Evolutionary conservation across 1,284 basidiomycete species (phyloP), one percentile per base, ranked within the genome.

Genomic region (Cerrena zonata): DNA sequence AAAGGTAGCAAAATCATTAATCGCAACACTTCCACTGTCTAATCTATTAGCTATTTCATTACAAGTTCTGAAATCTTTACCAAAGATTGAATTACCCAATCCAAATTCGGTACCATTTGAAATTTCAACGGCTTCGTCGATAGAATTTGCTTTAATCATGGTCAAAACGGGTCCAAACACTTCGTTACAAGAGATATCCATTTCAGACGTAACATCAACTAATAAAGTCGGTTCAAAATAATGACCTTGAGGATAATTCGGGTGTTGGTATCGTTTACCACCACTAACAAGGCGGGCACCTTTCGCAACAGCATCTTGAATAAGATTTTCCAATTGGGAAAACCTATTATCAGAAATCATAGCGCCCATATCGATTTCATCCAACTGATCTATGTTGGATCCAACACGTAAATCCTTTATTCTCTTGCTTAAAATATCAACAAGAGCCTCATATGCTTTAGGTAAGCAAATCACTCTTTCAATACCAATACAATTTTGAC

Each of bases 401-500:
- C 87, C 91, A 13, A 82, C 70, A 21, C 89, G 82, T 37, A 95
- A 72, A 53, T 81, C 81, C 34, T 71, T 66, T 24, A 84, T 78
- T 13, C 86, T 80, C 13, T 84, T 78, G 11, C 71, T 61, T 61
- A 96, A 73, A 27, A 81, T 76, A 4, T 73, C 70, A 57, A 87
- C 76, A 47, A 99, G 79, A 4, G 82, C 77, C 26, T 88, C 79
- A 57, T 93, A 86, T 58, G 91, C 84, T 0, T 76, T 74, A 0
- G 72, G 65, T 59, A 92, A 90, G 27, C 98, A 91, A 42, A 98
- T 80, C 57, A 97, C 82, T 0, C 94, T 82, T 67, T 99, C 95
- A 53, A 95, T 90, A 24, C 94, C 93, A 58, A 96, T 95, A 65
- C 95, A 99, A 65, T 98, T 98, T 70, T 98, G 95, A 15, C 95